Evolutionary conservation across 2,329 filamentous ascomycete species (phyloP), one percentile per base, ranked within the genome.

Genomic region (Colletotrichum plurivorum): DNA sequence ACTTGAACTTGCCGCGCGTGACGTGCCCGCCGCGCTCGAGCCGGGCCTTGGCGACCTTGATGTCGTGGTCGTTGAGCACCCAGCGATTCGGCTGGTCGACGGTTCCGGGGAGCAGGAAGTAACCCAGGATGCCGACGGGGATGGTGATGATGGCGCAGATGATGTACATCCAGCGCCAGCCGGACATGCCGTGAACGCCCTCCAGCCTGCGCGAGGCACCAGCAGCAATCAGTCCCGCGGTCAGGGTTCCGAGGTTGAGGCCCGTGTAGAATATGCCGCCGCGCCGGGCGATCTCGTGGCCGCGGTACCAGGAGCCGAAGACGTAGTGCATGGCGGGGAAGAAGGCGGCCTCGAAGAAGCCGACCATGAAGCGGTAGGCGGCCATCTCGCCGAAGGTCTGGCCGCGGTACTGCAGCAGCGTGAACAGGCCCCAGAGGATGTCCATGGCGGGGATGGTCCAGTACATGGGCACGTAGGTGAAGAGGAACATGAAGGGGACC

Each of bases 351-450:
- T 69, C 77, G 31, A 79, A 76, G n/a, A 79, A 73, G 8, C 78
- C 78, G 6, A 80, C 73, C 67, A 79, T 76, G 56, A 82, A 82
- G 3, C 79, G 73, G 15, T 69, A 69, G 10, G 66, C 66, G 7
- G 66, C 66, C 55, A 69, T 79, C 60, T 36, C 72, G 58, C 16
- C 62, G 39, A 46, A 78, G 20, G 48, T 78, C 73, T 58, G n/a
- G 72, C 71, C 13, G 57, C 71, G 57, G 70, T 59, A 45, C 52
- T 71, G 51, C 69, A 88, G 76, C 15, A 90, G 79, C 0, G 87
- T 90, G 69, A 89, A 87, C 20, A 89, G 75, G 0, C 87, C 87
- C 88, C 88, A 90, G 2, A 80, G 75, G 1, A 89, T 71, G 62
- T 89, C 85, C 72, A 69, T 8, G 74, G 65, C 56, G 73, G 76